Conservation (phyloP, 768 basidiomycete genomes). For the Macrocybe gigantea region DNA sequence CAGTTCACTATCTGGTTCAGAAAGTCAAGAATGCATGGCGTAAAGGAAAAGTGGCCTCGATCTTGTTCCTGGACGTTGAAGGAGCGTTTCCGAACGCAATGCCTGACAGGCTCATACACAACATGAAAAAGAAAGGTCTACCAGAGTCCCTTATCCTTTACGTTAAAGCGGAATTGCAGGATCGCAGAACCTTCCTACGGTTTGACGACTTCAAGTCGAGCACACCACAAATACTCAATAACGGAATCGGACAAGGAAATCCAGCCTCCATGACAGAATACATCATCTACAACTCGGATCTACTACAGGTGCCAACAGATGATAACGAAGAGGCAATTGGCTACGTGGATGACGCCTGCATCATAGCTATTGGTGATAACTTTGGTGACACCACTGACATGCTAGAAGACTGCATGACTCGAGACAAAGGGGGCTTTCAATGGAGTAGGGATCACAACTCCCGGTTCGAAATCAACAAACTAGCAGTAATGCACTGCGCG, state of each 20-base stretch:
- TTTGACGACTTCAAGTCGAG: slow-evolving; percentile 22
- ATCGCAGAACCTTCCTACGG: slow-evolving; percentile 10
- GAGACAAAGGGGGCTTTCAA: too few relatives aligned
- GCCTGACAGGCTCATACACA: slow-evolving; percentile 11
- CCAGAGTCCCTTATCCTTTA: slow-evolving; percentile 14
- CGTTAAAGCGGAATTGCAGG: slow-evolving; percentile 10
- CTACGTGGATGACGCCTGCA: slow-evolving; percentile 13
- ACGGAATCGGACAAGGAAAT: slow-evolving; percentile 22
- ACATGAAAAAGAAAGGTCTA: slow-evolving; percentile 14
- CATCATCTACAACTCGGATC: slow-evolving; percentile 16
- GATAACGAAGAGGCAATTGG: slow-evolving; percentile 4
- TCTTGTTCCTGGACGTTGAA: slow-evolving; percentile 23
- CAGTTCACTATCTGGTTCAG: slow-evolving; percentile 20
- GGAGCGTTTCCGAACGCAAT: slow-evolving; percentile 20
- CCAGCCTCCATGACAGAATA: slow-evolving; percentile 18
- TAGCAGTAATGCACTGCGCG: too few relatives aligned
- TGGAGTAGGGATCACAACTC: too few relatives aligned
- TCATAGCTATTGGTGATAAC: slow-evolving; percentile 3
- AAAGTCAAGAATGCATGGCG: slow-evolving; percentile 33
- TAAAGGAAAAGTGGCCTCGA: slow-evolving; percentile 13
- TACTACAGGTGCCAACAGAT: slow-evolving; percentile 10
- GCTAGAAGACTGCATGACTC: too few relatives aligned
- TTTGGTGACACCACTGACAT: slow-evolving; percentile 3
- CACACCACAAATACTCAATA: slow-evolving; percentile 4
- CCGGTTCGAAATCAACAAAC: too few relatives aligned